Evolutionary conservation across 768 basidiomycete species (phyloP).

Genomic region (Fibroporia radiculosa): DNA sequence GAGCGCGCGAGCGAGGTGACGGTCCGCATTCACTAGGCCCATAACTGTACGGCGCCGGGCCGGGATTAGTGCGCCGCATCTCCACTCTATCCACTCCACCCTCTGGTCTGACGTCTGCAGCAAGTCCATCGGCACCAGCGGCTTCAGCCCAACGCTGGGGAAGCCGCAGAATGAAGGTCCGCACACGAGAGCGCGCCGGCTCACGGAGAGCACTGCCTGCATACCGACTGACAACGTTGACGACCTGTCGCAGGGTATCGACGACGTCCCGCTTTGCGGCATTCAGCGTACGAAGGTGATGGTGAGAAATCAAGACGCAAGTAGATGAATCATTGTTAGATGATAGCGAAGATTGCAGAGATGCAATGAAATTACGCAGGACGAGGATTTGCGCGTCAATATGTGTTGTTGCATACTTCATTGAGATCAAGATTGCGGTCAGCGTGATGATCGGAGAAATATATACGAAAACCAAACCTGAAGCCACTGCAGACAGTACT

Average conservation of each 20-base stretch:
- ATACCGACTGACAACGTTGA: conserved; percentile 79
- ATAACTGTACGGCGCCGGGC: conserved; percentile 21
- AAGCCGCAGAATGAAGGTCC: conserved; percentile 71
- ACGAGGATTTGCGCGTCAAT: conserved; percentile 84
- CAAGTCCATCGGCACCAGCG: conserved; percentile 12
- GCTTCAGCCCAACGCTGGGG: conserved; percentile 73
- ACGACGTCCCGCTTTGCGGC: conserved; percentile 77
- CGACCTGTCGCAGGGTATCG: conserved; percentile 83
- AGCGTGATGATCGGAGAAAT: conserved; percentile 1
- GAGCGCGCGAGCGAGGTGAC: conserved; percentile 18
- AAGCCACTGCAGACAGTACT: conserved; percentile 85
- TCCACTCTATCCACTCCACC: conserved; percentile 12
- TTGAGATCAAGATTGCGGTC: background rate
- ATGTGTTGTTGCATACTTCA: conserved; percentile 79
- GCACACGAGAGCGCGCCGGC: conserved; percentile 66
- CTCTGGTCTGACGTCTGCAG: background rate
- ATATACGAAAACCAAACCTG: conserved; percentile 38
- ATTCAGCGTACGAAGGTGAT: conserved; percentile 59
- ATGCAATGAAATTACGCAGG: conserved; percentile 75
- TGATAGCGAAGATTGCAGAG: conserved; percentile 42
- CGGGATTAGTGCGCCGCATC: conserved; percentile 7
- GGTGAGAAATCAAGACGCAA: conserved; percentile 17
- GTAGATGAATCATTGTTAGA: conserved; percentile 27
- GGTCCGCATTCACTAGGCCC: conserved; percentile 22
- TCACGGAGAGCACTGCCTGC: conserved; percentile 84